These are phyloP conservation scores for Serpula lacrymans DNA, from an alignment of 768 basidiomycete genomes.

Conservation along the genomic window DNA sequence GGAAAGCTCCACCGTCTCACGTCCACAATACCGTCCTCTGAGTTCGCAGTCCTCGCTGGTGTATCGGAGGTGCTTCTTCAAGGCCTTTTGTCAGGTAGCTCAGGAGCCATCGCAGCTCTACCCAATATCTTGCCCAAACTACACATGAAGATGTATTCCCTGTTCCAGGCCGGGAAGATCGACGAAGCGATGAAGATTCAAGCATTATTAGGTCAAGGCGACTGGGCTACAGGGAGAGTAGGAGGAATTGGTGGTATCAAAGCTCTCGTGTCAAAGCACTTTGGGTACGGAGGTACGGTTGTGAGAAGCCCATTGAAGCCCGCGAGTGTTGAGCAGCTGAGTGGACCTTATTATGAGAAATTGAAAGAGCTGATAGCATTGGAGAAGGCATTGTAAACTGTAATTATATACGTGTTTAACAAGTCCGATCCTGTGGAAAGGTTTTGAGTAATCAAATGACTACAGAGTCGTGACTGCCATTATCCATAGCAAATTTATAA, in stretches of 20 bases:
- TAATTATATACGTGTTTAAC: conserved; percentile 3
- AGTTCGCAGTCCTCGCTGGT: conserved; percentile 74
- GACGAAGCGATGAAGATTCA: conserved; percentile 62
- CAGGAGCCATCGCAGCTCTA: conserved; percentile 64
- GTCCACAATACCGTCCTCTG: conserved; percentile 45
- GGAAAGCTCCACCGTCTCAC: conserved; percentile 80
- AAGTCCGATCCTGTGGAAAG: too few relatives aligned
- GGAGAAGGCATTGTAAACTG: conserved; percentile 35
- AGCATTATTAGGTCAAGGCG: conserved; percentile 58
- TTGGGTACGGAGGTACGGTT: conserved; percentile 54
- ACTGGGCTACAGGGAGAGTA: conserved; percentile 59
- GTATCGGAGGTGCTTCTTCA: conserved; percentile 68
- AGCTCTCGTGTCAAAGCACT: conserved; percentile 55
- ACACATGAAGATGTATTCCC: conserved; percentile 46
- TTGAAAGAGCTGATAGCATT: conserved; percentile 43
- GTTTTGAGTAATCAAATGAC: too few relatives aligned
- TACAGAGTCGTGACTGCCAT: too few relatives aligned
- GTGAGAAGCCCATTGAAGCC: conserved; percentile 51
- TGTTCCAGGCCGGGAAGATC: conserved; percentile 51
- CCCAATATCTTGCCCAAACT: conserved; percentile 61
- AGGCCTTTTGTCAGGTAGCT: conserved; percentile 56
- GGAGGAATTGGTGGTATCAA: conserved; percentile 71
- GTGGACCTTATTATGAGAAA: conserved; percentile 35
- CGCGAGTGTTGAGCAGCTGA: conserved; percentile 35
- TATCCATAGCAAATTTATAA: too few relatives aligned